These are phyloP conservation scores for Leccinum ochraceum DNA, from an alignment of 768 basidiomycete genomes.

Conservation along the genomic window DNA sequence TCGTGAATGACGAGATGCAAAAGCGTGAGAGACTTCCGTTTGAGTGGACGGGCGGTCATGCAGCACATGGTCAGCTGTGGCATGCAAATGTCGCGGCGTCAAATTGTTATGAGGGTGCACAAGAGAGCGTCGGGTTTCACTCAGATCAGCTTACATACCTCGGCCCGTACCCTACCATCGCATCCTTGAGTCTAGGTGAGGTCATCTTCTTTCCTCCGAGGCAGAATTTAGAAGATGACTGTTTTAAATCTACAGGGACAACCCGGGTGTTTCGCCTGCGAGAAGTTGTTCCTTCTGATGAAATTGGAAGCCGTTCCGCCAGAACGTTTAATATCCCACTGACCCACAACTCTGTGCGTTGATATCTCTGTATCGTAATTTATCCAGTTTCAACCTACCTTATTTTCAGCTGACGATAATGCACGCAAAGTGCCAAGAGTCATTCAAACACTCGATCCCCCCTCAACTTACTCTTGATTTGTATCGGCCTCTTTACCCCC, in stretches of 20 bases:
- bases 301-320: constrained; percentile 55
- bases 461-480: constrained; percentile 70
- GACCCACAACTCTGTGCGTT: constrained; percentile 72
- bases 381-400: background rate
- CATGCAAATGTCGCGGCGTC: constrained; percentile 84
- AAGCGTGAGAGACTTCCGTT: constrained; percentile 59
- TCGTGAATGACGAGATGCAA: constrained; percentile 71
- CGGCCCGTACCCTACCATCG: constrained; percentile 84
- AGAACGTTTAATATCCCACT: constrained; percentile 78
- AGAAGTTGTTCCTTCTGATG: constrained; percentile 70
- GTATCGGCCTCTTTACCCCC: constrained; percentile 61
- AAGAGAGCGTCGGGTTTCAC: constrained; percentile 81
- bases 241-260: constrained; percentile 47
- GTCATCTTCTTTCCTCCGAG: background rate
- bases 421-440: constrained; percentile 84
- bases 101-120: constrained; percentile 81
- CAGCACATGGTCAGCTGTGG: constrained; percentile 46
- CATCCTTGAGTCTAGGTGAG: constrained; percentile 78
- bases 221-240: background rate
- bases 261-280: constrained; percentile 70
- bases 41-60: constrained; percentile 57
- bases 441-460: constrained; percentile 78
- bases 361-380: constrained; percentile 1
- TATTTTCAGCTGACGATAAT: constrained; percentile 70
- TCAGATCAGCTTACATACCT: constrained; percentile 81